Conservation (phyloP, 2,329 filamentous ascomycete species). For the Chrysosporium keratinophilum region DNA sequence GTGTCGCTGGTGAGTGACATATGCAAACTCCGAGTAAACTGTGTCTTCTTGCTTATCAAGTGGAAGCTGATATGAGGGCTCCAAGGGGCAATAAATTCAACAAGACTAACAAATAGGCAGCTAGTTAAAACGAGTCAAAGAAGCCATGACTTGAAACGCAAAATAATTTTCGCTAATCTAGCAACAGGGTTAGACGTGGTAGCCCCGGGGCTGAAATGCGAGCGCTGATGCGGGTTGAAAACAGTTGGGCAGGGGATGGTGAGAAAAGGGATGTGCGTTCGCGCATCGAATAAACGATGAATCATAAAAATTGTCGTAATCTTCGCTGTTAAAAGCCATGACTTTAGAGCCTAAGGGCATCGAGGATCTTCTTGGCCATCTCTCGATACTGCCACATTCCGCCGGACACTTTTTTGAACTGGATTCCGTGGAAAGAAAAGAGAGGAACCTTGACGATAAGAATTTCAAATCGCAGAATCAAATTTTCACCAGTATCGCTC, state of each 20-base stretch:
- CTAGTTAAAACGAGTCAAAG: no score
- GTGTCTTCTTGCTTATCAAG: no score
- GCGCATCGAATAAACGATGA: neutral
- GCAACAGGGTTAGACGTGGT: no score
- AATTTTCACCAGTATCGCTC: slow-evolving; percentile 72
- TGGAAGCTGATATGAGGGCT: no score
- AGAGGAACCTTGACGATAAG: slow-evolving; percentile 95
- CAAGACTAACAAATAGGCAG: no score
- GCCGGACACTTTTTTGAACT: slow-evolving; percentile 92
- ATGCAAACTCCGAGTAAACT: no score
- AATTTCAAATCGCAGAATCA: slow-evolving; percentile 86
- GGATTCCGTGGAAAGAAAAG: slow-evolving; percentile 84
- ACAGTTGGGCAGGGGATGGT: neutral
- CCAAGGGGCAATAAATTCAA: no score
- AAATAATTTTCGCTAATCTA: no score
- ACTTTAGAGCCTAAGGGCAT: slow-evolving; percentile 64
- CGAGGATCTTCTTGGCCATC: slow-evolving; percentile 91
- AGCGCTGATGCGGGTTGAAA: no score
- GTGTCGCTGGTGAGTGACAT: no score
- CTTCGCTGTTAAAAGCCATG: neutral
- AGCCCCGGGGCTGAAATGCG: neutral
- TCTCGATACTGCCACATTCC: slow-evolving; percentile 99
- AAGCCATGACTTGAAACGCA: no score
- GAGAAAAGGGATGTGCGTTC: neutral
- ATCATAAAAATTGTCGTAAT: neutral